Evolutionary conservation across 1,284 basidiomycete genomes (phyloP).

Genomic region (Puccinia polysora): DNA sequence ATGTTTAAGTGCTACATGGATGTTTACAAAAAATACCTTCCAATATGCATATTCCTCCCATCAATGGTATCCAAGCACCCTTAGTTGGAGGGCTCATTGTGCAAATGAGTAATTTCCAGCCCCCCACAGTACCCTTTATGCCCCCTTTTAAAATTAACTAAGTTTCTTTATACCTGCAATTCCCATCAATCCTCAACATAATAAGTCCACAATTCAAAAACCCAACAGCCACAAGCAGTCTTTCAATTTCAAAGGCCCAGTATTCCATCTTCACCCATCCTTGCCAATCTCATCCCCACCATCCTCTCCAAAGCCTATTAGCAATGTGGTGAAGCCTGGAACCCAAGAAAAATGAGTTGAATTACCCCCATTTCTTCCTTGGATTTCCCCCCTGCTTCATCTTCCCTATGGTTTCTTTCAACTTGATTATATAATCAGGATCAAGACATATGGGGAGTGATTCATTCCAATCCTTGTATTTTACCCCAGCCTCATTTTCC

Average conservation of each 20-base stretch:
- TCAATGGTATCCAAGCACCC: conserved; percentile 21
- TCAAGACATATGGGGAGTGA: too few relatives aligned
- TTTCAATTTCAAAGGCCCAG: conserved; percentile 10
- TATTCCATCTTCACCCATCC: conserved; percentile 29
- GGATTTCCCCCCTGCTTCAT: too few relatives aligned
- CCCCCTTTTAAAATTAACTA: conserved; percentile 22
- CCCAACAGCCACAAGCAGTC: conserved; percentile 7
- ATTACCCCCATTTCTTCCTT: too few relatives aligned
- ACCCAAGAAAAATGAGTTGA: too few relatives aligned
- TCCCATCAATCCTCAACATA: conserved; percentile 12
- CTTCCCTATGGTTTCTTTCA: too few relatives aligned
- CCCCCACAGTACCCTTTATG: conserved; percentile 32
- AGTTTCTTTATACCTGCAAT: conserved; percentile 26
- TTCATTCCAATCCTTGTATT: too few relatives aligned
- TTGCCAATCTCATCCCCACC: conserved; percentile 23
- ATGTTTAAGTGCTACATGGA: conserved; percentile 16
- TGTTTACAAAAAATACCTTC: conserved; percentile 28
- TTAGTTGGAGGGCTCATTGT: conserved; percentile 20
- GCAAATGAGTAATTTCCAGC: conserved; percentile 31
- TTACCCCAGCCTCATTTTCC: too few relatives aligned
- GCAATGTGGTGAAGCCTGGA: too few relatives aligned
- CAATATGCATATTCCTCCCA: conserved; percentile 8
- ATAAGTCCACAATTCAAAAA: conserved; percentile 6
- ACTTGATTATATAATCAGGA: too few relatives aligned
- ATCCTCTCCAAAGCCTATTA: too few relatives aligned